Base-by-base conservation (phyloP, 768 basidiomycete genomes). In the Trichaptum fuscoviolaceum region DNA sequence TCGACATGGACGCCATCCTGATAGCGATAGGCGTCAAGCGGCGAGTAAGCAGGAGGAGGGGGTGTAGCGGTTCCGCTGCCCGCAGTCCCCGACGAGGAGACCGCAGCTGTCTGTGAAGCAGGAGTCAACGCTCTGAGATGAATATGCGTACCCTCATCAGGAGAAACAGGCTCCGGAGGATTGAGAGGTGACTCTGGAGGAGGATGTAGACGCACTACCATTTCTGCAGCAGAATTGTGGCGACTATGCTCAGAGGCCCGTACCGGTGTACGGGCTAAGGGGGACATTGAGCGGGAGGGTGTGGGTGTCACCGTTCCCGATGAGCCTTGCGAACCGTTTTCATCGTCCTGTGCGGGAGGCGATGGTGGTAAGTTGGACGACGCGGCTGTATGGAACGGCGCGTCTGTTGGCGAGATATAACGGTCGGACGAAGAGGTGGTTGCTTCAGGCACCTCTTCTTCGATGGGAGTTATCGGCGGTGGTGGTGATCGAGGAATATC, bases 1-100 rank as follows among this genome's bases (percentile, higher is more conserved):
- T 97, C 93, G 62, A 96, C 88, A 63, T 92, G 92, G n/a, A 96
- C 92, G 34, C 95, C 95, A 57, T 93, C 94, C 63, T 87, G 81
- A 72, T 93, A 93, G 26, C 87, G 84, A 70, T 82, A 91, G n/a
- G 92, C 88, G 73, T 94, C 92, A 72, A 94, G 77, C n/a, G 93
- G 92, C 7, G 92, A 93, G 77, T 95, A 95, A 20, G 90, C 91
- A 26, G 93, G 93, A 24, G 93, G 93, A 68, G 91, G 89, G 66
- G 85, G 83, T 71, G 23, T 30, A 60, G 67, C 87, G 81, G 67
- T 79, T 78, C 60, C 86, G 64, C 25, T 79, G 71, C 26, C 76
- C 72, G 65, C 76, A 67, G 70, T 77, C 73, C 70, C 23, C 18
- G 26, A 67, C n/a, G 74, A 58, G 60, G 69, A 3, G 30, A 30